Evolutionary conservation across 768 basidiomycete genomes (phyloP).

Genomic region (Agaricus subrufescens): DNA sequence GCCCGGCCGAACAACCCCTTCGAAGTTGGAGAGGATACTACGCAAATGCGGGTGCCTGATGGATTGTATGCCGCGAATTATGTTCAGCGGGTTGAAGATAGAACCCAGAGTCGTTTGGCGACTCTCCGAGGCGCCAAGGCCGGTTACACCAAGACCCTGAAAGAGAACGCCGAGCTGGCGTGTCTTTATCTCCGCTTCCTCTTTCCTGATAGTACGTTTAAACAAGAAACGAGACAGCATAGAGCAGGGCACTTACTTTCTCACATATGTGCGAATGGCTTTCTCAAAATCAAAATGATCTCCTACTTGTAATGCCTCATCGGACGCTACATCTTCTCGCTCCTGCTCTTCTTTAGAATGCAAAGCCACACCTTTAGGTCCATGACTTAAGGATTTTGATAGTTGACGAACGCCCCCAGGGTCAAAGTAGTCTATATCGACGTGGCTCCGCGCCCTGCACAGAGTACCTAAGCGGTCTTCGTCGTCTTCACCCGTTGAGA

Average conservation of each 20-base stretch:
- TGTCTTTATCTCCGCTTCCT: constrained; percentile 42
- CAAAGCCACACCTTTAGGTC: constrained; percentile 14
- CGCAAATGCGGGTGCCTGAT: constrained; percentile 58
- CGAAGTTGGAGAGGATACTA: constrained; percentile 58
- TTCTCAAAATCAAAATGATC: constrained; percentile 35
- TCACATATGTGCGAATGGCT: constrained; percentile 22
- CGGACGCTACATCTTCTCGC: constrained; percentile 18
- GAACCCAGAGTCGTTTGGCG: constrained; percentile 62
- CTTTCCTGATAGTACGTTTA: constrained; percentile 28
- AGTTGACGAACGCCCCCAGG: constrained; percentile 42
- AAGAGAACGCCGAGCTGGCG: constrained; percentile 62
- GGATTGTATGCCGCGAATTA: constrained; percentile 37
- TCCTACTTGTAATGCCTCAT: constrained; percentile 17
- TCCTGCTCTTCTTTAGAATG: constrained; percentile 3
- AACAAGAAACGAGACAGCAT: background rate
- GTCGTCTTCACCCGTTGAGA: background rate
- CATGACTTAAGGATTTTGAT: constrained; percentile 28
- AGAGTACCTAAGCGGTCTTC: background rate
- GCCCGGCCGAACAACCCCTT: constrained; percentile 61
- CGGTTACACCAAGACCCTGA: constrained; percentile 52
- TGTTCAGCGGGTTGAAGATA: constrained; percentile 46
- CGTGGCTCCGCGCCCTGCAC: constrained; percentile 19
- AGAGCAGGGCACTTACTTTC: constrained; percentile 25
- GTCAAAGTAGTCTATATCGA: constrained; percentile 49
- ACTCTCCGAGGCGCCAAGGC: constrained; percentile 50